Percentiles rank a stretch among this genome's conserved stretches.
Conservation (phyloP, 768 basidiomycete genomes). For the Lactarius evosmus region DNA sequence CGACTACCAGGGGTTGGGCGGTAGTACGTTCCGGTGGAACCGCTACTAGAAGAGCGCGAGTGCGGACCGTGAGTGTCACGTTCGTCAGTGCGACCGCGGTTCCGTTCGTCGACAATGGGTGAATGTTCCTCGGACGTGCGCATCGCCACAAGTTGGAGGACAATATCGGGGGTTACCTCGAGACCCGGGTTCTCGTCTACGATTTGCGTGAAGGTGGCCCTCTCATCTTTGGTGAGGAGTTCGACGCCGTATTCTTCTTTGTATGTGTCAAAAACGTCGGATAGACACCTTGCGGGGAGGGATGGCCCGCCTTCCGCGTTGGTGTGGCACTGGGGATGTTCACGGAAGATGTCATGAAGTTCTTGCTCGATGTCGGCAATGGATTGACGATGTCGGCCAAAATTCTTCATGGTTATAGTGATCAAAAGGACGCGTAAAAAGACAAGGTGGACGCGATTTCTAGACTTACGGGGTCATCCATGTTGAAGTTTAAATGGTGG, state of each 20-base stretch:
- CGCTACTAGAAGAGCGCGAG: conserved; percentile 58
- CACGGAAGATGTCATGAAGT: conserved; percentile 62
- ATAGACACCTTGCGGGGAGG: conserved; percentile 68
- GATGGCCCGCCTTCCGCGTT: conserved; percentile 59
- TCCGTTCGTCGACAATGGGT: conserved; percentile 34
- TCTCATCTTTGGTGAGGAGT: conserved; percentile 64
- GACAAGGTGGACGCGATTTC: neutral
- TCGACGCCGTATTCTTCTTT: conserved; percentile 57
- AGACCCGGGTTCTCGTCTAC: conserved; percentile 59
- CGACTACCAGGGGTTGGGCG: conserved; percentile 36
- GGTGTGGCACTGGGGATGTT: conserved; percentile 57
- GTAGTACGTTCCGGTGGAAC: conserved; percentile 42
- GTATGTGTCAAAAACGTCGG: conserved; percentile 65
- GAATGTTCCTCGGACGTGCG: conserved; percentile 25
- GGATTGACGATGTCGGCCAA: conserved; percentile 66
- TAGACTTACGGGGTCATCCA: conserved; percentile 18
- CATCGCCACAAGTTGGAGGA: conserved; percentile 59
- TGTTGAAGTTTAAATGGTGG: conserved; percentile 7
- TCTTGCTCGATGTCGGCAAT: conserved; percentile 67
- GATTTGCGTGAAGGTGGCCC: conserved; percentile 54
- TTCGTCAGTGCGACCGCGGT: conserved; percentile 41
- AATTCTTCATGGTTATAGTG: conserved; percentile 25
- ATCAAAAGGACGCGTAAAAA: conserved; percentile 9
- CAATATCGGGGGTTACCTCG: conserved; percentile 63
- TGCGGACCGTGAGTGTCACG: conserved; percentile 32